phyloP scores from a whole-genome alignment of 169 alveolate species.

The Miamiensis avidus region DNA sequence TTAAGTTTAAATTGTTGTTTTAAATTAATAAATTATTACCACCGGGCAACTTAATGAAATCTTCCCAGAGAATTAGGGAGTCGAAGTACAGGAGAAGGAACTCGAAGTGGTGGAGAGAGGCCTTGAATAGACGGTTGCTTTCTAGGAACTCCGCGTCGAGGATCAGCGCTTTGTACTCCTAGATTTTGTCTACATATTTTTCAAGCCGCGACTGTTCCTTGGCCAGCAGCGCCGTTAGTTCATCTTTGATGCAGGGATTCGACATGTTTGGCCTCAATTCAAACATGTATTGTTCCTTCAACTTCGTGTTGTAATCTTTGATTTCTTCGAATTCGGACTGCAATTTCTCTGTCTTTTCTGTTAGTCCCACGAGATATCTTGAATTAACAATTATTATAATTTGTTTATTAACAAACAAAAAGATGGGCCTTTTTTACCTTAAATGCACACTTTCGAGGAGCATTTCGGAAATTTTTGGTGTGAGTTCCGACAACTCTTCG shows the following conservation, averaged over 20 bases:
- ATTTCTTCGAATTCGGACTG: constrained; percentile 43
- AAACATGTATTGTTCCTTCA: constrained; percentile 50
- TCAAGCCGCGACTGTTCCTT: constrained; percentile 66
- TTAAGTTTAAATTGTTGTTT: not conserved
- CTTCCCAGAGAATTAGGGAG: constrained; percentile 71
- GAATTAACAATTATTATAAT: constrained; percentile 3
- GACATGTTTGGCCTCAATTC: constrained; percentile 83
- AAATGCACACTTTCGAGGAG: constrained; percentile 49
- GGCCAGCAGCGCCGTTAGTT: constrained; percentile 61
- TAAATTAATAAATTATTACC: constrained; percentile 56
- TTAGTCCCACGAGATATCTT: constrained; percentile 7
- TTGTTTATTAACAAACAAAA: too few relatives aligned
- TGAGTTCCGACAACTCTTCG: constrained; percentile 62
- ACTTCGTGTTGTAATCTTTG: constrained; percentile 50
- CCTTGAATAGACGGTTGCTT: constrained; percentile 60
- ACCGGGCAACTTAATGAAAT: constrained; percentile 82
- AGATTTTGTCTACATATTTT: constrained; percentile 49
- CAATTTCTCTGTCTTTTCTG: constrained; percentile 38
- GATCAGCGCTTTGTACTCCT: constrained; percentile 59
- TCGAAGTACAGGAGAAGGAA: constrained; percentile 67
- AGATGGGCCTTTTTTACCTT: constrained; percentile 14
- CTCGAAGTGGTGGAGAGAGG: constrained; percentile 69
- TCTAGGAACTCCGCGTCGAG: constrained; percentile 56
- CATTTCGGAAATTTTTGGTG: constrained; percentile 64
- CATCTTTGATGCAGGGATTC: constrained; percentile 77